Base-by-base conservation (phyloP, 75 land plant genomes). In the Azolla pinnata region DNA sequence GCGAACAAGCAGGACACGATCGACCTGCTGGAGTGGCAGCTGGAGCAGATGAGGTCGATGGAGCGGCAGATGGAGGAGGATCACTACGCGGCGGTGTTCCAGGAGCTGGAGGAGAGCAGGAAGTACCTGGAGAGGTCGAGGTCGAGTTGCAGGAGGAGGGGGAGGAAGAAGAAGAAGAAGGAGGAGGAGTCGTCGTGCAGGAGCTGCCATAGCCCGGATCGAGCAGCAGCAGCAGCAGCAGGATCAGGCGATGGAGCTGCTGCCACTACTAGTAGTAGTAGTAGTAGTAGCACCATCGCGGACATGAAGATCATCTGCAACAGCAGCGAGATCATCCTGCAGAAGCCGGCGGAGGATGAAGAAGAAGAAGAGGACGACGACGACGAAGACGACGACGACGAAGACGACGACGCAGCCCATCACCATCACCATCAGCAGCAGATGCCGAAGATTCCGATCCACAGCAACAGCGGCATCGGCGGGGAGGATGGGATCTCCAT, bases 1-100 rank as follows among this genome's bases (percentile, higher is more conserved):
- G 70, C 61, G 0, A 60, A 64, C 33, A 71, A 71, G 14, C 70
- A 71, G 69, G 74, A 71, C 28, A 59, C 74, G 0, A 71, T 71
- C 23, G 74, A 65, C 42, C 31, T 71, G 55, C 70, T 71, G 2
- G 74, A 71, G 47, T 65, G 74, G 70, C 71, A 71, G 62, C 69
- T 71, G 2, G 62, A 66, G 63, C 69, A 71, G 21, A 34, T 71
- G 4, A 59, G 64, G 70, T 30, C 67, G 59, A 54, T 30, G 40
- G 20, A 0, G 63, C 42, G n/a, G 31, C 55, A 24, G 64, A 48
- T 46, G 49, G 49, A 46, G 49, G 49, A 18, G 10, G 49, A 46
- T 23, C 3, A 23, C 17, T 3, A 18, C n/a, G 2, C 49, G 49
- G 49, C 49, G 23, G 4, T 46, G 23, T 46, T 46, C 10, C 14